Conservation (phyloP, 2,329 filamentous ascomycete species). For the Alternaria infectoria region DNA sequence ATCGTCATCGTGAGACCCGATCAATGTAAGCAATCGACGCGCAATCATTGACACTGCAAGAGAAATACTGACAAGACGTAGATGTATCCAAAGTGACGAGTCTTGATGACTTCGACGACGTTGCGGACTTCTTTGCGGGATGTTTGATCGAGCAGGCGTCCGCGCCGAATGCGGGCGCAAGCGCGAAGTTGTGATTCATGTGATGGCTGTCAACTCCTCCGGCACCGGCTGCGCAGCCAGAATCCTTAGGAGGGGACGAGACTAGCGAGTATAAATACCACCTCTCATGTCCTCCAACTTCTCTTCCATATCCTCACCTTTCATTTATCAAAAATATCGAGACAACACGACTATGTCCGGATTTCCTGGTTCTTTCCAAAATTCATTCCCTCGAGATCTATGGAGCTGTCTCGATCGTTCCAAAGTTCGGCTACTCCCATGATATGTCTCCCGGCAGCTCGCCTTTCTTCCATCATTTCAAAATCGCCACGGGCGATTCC, state of each 20-base stretch:
- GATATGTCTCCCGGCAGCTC: neutral
- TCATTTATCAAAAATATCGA: neutral
- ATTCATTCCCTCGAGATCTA: neutral
- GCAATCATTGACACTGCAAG: neutral
- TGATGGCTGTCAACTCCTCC: neutral
- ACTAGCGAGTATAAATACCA: neutral
- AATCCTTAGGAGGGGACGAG: neutral
- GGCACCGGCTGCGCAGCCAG: neutral
- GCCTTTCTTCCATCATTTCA: neutral
- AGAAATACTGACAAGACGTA: conserved; percentile 13
- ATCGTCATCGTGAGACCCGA: conserved; percentile 65
- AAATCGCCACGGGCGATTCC: neutral
- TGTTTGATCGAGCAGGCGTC: conserved; percentile 11
- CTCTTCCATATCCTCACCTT: neutral
- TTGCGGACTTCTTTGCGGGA: conserved; percentile 32
- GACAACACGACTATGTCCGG: neutral
- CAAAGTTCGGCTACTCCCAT: neutral
- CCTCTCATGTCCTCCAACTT: neutral
- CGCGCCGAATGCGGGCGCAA: too few relatives aligned
- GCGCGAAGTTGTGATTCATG: neutral
- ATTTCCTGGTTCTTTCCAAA: neutral
- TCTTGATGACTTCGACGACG: conserved; percentile 25
- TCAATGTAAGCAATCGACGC: conserved; percentile 45
- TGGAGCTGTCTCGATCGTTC: neutral
- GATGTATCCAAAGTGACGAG: conserved; percentile 39